Evolutionary conservation across 176 grass and related monocot genomes (phyloP).

Genomic region (Oryza rufipogon): DNA sequence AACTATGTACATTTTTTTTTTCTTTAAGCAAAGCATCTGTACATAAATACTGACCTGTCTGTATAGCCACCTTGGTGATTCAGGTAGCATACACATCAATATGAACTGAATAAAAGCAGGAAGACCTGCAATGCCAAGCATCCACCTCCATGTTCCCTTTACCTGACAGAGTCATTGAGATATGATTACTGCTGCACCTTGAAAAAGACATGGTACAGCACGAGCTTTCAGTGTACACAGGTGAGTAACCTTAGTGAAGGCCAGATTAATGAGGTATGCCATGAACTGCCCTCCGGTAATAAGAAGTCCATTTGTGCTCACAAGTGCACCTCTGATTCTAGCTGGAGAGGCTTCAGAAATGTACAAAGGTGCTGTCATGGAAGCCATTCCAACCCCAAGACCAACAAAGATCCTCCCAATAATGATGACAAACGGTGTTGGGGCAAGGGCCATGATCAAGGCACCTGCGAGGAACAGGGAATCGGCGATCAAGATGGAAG

Average conservation of each 20-base stretch:
- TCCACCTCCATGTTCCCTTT: slow-evolving; percentile 94
- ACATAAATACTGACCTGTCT: slow-evolving; percentile 61
- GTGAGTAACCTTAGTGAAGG: slow-evolving; percentile 77
- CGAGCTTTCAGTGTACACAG: not conserved
- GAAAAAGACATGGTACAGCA: not conserved
- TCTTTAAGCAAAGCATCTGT: not conserved
- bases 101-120: slow-evolving; percentile 86
- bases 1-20: not conserved
- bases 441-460: slow-evolving; percentile 72
- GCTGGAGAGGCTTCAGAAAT: slow-evolving; percentile 98
- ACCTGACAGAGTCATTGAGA: slow-evolving; percentile 40
- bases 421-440: slow-evolving; percentile 78
- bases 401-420: slow-evolving; percentile 94
- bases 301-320: slow-evolving; percentile 89
- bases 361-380: slow-evolving; percentile 95
- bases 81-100: slow-evolving; percentile 85
- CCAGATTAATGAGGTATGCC: slow-evolving; percentile 94
- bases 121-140: slow-evolving; percentile 90
- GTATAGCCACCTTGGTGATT: slow-evolving; percentile 95
- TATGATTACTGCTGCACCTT: not conserved
- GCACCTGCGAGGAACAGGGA: slow-evolving; percentile 74
- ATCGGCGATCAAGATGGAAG: slow-evolving; percentile 82
- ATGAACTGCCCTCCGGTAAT: slow-evolving; percentile 97
- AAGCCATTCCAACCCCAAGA: slow-evolving; percentile 94
- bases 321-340: slow-evolving; percentile 85